A percentile compares a stretch with the other conserved stretches of the same genome.
These are phyloP conservation scores for Hypoxylon rickii DNA, from an alignment of 495 filamentous ascomycete genomes.

Conservation along the genomic window DNA sequence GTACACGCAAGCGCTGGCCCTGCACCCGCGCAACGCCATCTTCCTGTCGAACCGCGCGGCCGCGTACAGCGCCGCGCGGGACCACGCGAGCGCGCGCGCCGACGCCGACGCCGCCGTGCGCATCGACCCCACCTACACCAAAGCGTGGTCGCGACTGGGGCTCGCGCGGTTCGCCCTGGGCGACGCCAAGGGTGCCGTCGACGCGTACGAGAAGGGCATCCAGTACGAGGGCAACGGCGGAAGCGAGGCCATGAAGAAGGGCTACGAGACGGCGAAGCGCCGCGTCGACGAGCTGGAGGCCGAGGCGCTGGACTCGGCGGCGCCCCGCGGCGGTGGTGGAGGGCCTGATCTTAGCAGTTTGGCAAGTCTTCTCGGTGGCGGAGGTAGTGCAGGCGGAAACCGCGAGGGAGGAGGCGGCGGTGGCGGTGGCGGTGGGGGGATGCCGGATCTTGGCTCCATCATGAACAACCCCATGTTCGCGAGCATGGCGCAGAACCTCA, in stretches of 20 bases:
- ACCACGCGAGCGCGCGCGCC: slow-evolving; percentile 77
- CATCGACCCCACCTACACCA: slow-evolving; percentile 89
- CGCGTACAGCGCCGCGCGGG: slow-evolving; percentile 76
- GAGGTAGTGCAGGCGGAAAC: slow-evolving; percentile 52
- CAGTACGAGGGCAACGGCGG: slow-evolving; percentile 93
- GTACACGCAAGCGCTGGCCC: slow-evolving; percentile 81
- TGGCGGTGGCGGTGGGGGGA: slow-evolving; percentile 70
- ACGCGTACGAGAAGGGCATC: slow-evolving; percentile 92
- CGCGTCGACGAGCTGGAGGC: slow-evolving; percentile 74
- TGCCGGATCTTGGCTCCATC: slow-evolving; percentile 81
- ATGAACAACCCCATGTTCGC: slow-evolving; percentile 99
- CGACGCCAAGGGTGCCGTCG: slow-evolving; percentile 87
- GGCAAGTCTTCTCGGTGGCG: slow-evolving; percentile 69
- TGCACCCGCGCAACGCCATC: slow-evolving; percentile 86
- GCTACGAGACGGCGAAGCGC: slow-evolving; percentile 86
- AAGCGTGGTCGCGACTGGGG: slow-evolving; percentile 92
- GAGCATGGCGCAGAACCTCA: slow-evolving; percentile 92
- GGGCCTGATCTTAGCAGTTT: slow-evolving; percentile 73
- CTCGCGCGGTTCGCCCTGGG: slow-evolving; percentile 88
- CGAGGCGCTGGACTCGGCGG: slow-evolving; percentile 41
- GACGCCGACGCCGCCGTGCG: slow-evolving; percentile 89
- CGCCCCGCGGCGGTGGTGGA: slow-evolving; percentile 56
- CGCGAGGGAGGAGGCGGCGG: slow-evolving; percentile 61
- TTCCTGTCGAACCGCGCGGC: slow-evolving; percentile 98
- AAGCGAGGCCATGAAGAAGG: slow-evolving; percentile 86